A percentile compares a stretch with the other conserved stretches of the same genome.
Conservation (phyloP, 495 filamentous ascomycete genomes). For the Neurospora intermedia region DNA sequence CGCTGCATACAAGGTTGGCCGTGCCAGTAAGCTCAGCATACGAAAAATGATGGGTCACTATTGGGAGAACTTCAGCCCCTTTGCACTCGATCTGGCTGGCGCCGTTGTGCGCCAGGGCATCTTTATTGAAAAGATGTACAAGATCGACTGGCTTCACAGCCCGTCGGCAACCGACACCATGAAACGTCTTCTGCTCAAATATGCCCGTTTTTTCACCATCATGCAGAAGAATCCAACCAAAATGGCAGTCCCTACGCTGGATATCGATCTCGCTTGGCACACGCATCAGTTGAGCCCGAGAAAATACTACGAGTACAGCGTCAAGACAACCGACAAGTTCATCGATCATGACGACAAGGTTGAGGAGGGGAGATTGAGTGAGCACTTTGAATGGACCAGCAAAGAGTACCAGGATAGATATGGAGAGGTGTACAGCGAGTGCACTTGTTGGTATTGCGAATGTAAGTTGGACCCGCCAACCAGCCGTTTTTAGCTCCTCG, state of each 20-base stretch:
- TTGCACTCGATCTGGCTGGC: conserved; percentile 63
- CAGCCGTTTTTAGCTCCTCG: not conserved
- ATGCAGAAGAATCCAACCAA: conserved; percentile 43
- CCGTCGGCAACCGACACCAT: conserved; percentile 55
- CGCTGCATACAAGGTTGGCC: conserved; percentile 10
- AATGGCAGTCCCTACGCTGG: conserved; percentile 68
- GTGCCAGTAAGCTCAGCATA: conserved; percentile 37
- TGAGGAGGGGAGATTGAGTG: conserved; percentile 47
- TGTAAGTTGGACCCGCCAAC: conserved; percentile 12
- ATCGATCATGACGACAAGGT: conserved; percentile 87
- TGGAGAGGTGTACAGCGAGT: conserved; percentile 63
- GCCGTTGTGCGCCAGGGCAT: conserved; percentile 72
- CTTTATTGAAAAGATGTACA: conserved; percentile 76
- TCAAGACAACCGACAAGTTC: conserved; percentile 34
- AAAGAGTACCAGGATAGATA: conserved; percentile 54
- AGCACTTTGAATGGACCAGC: conserved; percentile 64
- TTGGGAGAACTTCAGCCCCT: conserved; percentile 62
- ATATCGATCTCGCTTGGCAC: conserved; percentile 83
- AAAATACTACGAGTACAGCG: conserved; percentile 51
- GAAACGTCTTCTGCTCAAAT: conserved; percentile 55
- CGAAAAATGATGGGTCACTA: conserved; percentile 71
- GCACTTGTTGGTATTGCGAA: conserved; percentile 89
- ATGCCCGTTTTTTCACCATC: conserved; percentile 56
- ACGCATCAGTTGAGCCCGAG: conserved; percentile 55
- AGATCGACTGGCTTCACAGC: conserved; percentile 67